A percentile compares a stretch with the other conserved stretches of the same genome.
These are phyloP conservation scores for Boeremia exigua DNA, from an alignment of 2,329 filamentous ascomycete genomes.

Conservation along the genomic window DNA sequence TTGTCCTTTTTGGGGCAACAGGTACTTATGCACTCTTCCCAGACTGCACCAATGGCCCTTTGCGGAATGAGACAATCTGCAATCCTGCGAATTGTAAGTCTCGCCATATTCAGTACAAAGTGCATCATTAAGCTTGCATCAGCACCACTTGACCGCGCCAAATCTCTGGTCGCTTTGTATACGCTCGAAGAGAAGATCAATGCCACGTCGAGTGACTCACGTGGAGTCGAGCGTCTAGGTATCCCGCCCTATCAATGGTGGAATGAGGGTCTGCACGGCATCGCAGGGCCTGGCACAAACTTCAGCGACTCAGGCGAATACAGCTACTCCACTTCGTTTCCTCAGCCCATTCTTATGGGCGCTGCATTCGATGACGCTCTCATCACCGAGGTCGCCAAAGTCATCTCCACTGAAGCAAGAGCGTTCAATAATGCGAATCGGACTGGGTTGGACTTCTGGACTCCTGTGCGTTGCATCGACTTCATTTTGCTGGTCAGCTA, in stretches of 20 bases:
- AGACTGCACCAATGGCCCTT: conserved; percentile 59
- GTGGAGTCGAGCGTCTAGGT: conserved; percentile 58
- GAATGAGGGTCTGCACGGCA: conserved; percentile 67
- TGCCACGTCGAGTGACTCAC: conserved; percentile 55
- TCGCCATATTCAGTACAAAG: not conserved
- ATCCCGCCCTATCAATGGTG: conserved; percentile 62
- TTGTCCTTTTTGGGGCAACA: conserved; percentile 9
- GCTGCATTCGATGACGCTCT: conserved; percentile 70
- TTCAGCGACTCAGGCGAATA: conserved; percentile 63
- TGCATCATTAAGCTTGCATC: not conserved
- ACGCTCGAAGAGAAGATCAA: conserved; percentile 57
- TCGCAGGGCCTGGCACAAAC: conserved; percentile 63
- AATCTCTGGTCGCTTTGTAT: conserved; percentile 33
- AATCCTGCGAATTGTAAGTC: conserved; percentile 49
- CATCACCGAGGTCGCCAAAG: conserved; percentile 62
- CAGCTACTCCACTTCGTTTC: conserved; percentile 69
- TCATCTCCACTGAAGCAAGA: conserved; percentile 66
- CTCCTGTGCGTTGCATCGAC: conserved; percentile 1
- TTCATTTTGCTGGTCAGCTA: not conserved
- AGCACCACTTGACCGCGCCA: conserved; percentile 37
- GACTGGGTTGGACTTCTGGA: conserved; percentile 10
- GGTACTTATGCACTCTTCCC: conserved; percentile 50
- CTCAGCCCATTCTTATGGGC: conserved; percentile 67
- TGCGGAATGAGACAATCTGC: conserved; percentile 60
- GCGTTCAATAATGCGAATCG: conserved; percentile 68